A percentile compares a stretch with the other conserved stretches of the same genome.
Evolutionary conservation across 2,329 filamentous ascomycete genomes (phyloP).

Genomic region (Colletotrichum sp.): DNA sequence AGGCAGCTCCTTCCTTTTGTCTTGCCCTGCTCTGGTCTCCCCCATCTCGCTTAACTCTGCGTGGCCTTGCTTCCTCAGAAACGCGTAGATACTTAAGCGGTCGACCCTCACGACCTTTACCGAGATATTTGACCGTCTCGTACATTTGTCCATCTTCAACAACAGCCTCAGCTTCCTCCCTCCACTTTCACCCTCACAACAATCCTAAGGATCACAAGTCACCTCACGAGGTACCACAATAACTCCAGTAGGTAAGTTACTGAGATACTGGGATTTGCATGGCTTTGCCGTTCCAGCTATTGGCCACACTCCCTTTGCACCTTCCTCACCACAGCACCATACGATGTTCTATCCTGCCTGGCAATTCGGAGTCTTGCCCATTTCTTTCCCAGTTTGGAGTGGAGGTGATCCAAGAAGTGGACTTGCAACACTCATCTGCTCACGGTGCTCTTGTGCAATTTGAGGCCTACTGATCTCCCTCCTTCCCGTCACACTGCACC

Average conservation of each 20-base stretch:
- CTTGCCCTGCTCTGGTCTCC: neutral
- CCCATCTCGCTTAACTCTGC: neutral
- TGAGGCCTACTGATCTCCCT: neutral
- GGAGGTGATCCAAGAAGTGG: neutral
- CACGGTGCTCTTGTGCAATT: neutral
- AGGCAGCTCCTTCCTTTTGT: neutral
- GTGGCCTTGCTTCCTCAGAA: neutral
- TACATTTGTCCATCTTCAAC: neutral
- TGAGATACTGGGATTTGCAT: neutral
- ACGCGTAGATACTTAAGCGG: neutral
- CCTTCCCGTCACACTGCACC: constrained; percentile 7
- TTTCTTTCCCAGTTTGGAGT: neutral
- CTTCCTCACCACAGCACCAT: neutral
- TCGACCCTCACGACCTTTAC: neutral
- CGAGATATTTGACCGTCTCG: neutral
- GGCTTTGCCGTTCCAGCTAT: neutral
- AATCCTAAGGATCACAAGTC: neutral
- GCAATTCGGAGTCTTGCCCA: neutral
- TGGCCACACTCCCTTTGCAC: neutral
- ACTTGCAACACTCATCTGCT: neutral
- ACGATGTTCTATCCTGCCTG: neutral
- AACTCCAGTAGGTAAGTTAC: constrained; percentile 6
- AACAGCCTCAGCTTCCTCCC: neutral
- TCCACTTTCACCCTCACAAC: neutral
- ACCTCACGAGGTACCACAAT: neutral